These are phyloP conservation scores for Malus sylvestris DNA, from an alignment of 306 rosid genomes.

Conservation along the genomic window DNA sequence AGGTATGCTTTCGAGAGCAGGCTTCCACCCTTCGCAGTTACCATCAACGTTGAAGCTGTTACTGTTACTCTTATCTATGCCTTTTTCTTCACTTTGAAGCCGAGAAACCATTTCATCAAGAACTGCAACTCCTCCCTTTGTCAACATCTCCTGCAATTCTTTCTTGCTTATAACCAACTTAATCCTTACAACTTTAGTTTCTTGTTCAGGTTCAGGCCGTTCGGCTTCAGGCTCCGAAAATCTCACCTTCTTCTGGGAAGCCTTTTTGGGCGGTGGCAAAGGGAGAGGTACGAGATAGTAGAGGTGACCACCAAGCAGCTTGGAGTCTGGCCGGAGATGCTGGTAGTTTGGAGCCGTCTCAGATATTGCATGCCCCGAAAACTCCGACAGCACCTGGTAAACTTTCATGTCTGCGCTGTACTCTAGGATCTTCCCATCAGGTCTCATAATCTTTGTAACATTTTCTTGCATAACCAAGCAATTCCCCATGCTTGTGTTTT, in stretches of 20 bases:
- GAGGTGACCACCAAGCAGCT: conserved; percentile 38
- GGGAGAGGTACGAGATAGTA: conserved; percentile 56
- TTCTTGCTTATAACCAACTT: conserved; percentile 69
- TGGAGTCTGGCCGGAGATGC: conserved; percentile 51
- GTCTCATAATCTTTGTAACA: conserved; percentile 53
- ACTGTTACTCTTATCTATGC: conserved; percentile 19
- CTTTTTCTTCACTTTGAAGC: conserved; percentile 24
- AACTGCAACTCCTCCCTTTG: conserved; percentile 48
- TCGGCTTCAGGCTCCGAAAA: conserved; percentile 50
- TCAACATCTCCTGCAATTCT: conserved; percentile 52
- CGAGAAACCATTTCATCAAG: conserved; percentile 37
- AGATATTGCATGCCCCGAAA: conserved; percentile 58
- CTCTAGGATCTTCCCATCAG: conserved; percentile 69
- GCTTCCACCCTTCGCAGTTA: conserved; percentile 48
- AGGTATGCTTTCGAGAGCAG: conserved; percentile 67
- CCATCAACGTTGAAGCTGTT: conserved; percentile 14
- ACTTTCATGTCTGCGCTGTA: conserved; percentile 58
- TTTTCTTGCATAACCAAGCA: conserved; percentile 50
- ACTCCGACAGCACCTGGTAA: conserved; percentile 46
- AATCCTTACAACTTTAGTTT: conserved; percentile 54
- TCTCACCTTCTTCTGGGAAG: conserved; percentile 53
- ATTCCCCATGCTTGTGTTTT: conserved; percentile 57
- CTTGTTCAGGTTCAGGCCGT: conserved; percentile 12
- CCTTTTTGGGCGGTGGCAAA: conserved; percentile 16
- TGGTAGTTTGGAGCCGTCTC: conserved; percentile 35